Evolutionary conservation across 306 rosid genomes (phyloP).

Genomic region (Betula pendula): DNA sequence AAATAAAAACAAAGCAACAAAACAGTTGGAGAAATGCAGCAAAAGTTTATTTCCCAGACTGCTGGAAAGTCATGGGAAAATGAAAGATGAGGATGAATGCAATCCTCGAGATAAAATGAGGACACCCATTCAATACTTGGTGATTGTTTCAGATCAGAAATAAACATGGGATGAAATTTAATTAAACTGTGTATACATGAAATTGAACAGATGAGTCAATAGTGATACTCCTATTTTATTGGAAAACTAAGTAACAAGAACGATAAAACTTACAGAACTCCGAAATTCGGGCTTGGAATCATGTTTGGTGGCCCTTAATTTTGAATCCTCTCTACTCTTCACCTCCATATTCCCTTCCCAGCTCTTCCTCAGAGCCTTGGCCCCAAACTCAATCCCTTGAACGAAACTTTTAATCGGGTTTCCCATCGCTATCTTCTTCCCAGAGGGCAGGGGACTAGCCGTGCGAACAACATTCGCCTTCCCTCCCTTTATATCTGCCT

Average conservation of each 20-base stretch:
- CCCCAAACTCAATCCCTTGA: conserved; percentile 87
- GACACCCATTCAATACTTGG: neutral
- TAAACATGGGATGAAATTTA: neutral
- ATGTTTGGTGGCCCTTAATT: conserved; percentile 51
- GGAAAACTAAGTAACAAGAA: neutral
- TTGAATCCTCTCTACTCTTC: conserved; percentile 63
- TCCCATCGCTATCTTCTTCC: conserved; percentile 49
- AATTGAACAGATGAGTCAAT: conserved; percentile 13
- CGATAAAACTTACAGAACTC: conserved; percentile 58
- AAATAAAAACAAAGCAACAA: neutral
- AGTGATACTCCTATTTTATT: neutral
- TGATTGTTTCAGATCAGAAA: neutral
- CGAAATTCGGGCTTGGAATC: conserved; percentile 66
- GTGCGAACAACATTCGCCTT: conserved; percentile 55
- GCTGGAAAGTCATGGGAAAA: neutral
- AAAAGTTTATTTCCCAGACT: neutral
- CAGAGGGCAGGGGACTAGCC: conserved; percentile 44
- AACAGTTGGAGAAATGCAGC: neutral
- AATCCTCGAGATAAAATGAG: neutral
- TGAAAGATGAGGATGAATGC: neutral
- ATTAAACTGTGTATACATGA: neutral
- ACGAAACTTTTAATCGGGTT: conserved; percentile 64
- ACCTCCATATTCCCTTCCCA: conserved; percentile 97
- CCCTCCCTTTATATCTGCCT: conserved; percentile 53
- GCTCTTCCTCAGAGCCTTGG: conserved; percentile 92